Base-by-base conservation (phyloP, 768 basidiomycete species). In the Lyophyllum decastes region DNA sequence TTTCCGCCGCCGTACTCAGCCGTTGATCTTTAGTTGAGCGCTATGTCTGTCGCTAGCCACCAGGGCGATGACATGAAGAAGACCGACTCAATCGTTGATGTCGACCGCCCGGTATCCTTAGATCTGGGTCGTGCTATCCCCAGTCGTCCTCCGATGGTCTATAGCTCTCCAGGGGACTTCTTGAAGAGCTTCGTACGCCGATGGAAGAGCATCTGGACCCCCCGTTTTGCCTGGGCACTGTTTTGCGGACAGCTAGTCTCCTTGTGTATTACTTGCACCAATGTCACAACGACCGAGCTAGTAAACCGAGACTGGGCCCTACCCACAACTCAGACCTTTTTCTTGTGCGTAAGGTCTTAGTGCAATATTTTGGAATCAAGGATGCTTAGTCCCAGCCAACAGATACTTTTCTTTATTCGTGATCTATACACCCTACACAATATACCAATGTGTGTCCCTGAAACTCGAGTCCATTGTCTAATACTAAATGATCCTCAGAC, bases 261-360 rank as follows among this genome's bases (percentile, higher is more conserved):
- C 50, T 68, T 94, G 51, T 94, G 93, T 69, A 94, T 95, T 55
- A 94, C 92, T 14, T 91, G 89, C 70, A 95, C 92, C 52, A 94
- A 88, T 66, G 88, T 94, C 25, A 89, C 90, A 35, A 94, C 93
- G 4, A 89, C 90, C 19, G 90, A 93, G 69, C 78, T 94, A 34
- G 81, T 86, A 10, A 72, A 54, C 34, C 75, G 90, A 52, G 84
- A 85, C 66, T 93, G 91, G 87, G 73, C 80, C 12, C 69, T 92
- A 48, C 85, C 92, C 6, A 90, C 90, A 4, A 93, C 92, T 1
- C 92, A 94, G 69, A 91, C 85, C 7, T 85, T 88, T 68, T 94
- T 94, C 74, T 70, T 92, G 92, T 92, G 67, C 64, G 88, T 80
- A 19, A 30, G 11, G 17, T 27, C 16, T 4, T 10, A 24, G 47